These are phyloP conservation scores for Leccinum pseudoinsigne DNA, from an alignment of 1,284 basidiomycete species.

Conservation along the genomic window DNA sequence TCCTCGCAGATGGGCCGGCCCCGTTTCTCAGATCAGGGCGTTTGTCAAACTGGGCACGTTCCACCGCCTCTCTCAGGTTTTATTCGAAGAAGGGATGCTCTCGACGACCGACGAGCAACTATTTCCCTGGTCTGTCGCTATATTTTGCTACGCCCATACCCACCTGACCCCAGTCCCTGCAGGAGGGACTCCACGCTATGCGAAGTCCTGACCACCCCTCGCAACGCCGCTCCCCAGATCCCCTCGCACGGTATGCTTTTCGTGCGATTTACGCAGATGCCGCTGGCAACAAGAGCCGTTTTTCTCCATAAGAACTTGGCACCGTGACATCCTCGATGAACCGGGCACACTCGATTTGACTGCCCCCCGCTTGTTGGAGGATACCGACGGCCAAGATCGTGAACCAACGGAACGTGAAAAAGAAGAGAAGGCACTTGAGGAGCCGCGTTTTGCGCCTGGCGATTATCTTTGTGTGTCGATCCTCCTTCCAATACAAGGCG, in stretches of 20 bases:
- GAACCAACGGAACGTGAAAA: slow-evolving; percentile 45
- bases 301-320: slow-evolving; percentile 73
- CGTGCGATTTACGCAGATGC: slow-evolving; percentile 74
- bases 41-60: slow-evolving; percentile 79
- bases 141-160: not conserved
- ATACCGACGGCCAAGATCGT: slow-evolving; percentile 42
- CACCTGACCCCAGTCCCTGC: slow-evolving; percentile 5
- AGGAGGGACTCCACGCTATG: slow-evolving; percentile 80
- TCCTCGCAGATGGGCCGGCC: slow-evolving; percentile 48
- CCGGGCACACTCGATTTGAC: slow-evolving; percentile 57
- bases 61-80: slow-evolving; percentile 50
- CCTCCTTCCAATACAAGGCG: slow-evolving; percentile 52
- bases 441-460: slow-evolving; percentile 73
- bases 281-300: slow-evolving; percentile 58
- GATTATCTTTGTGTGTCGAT: slow-evolving; percentile 74
- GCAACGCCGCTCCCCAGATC: slow-evolving; percentile 65
- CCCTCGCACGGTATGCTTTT: slow-evolving; percentile 76
- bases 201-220: slow-evolving; percentile 73
- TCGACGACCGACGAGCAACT: slow-evolving; percentile 77
- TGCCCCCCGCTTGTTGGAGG: slow-evolving; percentile 59
- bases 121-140: slow-evolving; percentile 61
- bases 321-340: slow-evolving; percentile 75
- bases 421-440: slow-evolving; percentile 70
- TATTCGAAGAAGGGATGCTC: slow-evolving; percentile 73
- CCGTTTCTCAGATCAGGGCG: slow-evolving; percentile 72